Conservation (phyloP, 306 rosid genomes). For the Cucumis hystrix region DNA sequence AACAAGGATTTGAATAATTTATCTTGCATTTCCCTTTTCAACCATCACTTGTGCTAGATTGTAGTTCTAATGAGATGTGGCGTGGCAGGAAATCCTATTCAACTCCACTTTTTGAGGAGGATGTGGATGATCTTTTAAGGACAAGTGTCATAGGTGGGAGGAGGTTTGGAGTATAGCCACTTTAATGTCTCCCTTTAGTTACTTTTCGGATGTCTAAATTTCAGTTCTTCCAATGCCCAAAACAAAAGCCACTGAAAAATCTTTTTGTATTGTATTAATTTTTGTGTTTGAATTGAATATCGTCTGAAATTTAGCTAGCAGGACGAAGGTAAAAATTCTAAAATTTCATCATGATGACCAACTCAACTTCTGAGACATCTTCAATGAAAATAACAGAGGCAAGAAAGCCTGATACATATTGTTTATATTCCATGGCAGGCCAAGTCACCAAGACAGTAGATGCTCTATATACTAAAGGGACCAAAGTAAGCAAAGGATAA, state of each 20-base stretch:
- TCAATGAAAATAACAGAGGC: neutral
- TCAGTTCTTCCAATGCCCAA: neutral
- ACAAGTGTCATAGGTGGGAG: neutral
- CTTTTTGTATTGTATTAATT: neutral
- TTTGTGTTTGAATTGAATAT: neutral
- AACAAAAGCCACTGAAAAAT: neutral
- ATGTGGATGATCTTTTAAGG: neutral
- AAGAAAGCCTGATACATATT: neutral
- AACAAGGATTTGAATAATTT: neutral
- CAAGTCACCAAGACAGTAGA: neutral
- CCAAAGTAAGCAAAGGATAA: neutral
- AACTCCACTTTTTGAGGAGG: neutral
- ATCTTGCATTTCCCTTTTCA: neutral
- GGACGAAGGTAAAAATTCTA: neutral
- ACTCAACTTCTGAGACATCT: neutral
- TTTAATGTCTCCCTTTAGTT: neutral
- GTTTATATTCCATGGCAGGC: neutral
- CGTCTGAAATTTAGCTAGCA: neutral
- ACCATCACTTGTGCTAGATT: neutral
- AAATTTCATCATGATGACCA: neutral
- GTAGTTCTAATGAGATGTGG: neutral
- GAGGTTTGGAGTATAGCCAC: neutral
- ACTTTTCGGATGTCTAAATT: neutral
- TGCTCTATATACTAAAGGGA: neutral
- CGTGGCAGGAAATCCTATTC: neutral